Evolutionary conservation across 805 yeast genomes (phyloP).

Genomic region (Helenozyma baotianmanensis): DNA sequence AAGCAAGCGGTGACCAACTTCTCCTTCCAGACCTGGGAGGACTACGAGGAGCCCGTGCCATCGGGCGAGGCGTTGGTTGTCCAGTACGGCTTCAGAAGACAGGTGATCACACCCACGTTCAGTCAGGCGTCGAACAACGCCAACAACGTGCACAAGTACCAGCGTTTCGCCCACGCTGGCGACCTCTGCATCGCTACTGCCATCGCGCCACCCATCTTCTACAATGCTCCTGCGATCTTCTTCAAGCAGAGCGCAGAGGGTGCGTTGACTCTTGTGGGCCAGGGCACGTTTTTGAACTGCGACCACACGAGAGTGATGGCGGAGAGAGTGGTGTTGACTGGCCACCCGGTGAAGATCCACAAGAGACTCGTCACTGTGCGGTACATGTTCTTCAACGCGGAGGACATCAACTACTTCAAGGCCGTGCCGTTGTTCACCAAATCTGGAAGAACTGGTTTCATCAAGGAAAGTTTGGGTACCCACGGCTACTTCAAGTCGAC

Average conservation of each 20-base stretch:
- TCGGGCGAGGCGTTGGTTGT: constrained; percentile 77
- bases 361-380: constrained; percentile 86
- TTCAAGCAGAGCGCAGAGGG: constrained; percentile 51
- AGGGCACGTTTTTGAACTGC: constrained; percentile 83
- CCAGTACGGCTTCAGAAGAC: constrained; percentile 92
- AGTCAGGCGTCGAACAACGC: constrained; percentile 72
- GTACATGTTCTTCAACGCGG: constrained; percentile 93
- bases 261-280: constrained; percentile 68
- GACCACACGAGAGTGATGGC: constrained; percentile 83
- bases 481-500: constrained; percentile 97
- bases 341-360: constrained; percentile 94
- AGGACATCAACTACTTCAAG: constrained; percentile 85
- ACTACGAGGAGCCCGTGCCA: constrained; percentile 77
- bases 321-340: constrained; percentile 85
- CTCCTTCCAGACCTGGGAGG: constrained; percentile 84
- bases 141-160: constrained; percentile 84
- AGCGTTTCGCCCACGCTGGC: constrained; percentile 79
- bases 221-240: constrained; percentile 79
- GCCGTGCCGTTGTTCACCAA: constrained; percentile 90
- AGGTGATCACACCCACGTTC: constrained; percentile 75
- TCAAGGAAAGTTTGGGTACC: constrained; percentile 94
- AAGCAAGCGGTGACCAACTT: constrained; percentile 79
- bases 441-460: constrained; percentile 89
- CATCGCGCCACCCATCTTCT: constrained; percentile 81
- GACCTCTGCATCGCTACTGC: constrained; percentile 69